These are phyloP conservation scores for Periconia sp. DNA, from an alignment of 2,329 filamentous ascomycete genomes.

Conservation along the genomic window DNA sequence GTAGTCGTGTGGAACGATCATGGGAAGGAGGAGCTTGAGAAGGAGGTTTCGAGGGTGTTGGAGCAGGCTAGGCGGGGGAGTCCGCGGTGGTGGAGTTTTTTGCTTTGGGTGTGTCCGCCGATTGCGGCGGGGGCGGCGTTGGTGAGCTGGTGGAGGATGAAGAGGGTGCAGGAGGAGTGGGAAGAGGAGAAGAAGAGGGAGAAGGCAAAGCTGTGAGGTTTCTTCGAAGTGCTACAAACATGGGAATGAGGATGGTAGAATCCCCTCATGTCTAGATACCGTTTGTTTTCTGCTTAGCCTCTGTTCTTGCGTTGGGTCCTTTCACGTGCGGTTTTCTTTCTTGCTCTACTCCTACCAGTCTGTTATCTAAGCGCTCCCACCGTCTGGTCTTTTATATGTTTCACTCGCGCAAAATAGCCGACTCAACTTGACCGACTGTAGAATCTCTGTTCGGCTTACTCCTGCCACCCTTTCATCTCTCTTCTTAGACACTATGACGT, in stretches of 20 bases:
- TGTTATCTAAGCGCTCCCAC: no score
- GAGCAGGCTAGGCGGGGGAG: conserved; percentile 65
- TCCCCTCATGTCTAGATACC: no score
- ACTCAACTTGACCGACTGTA: no score
- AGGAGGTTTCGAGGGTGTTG: conserved; percentile 72
- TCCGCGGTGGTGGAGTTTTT: conserved; percentile 84
- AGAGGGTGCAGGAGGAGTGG: conserved; percentile 74
- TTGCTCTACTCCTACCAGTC: no score
- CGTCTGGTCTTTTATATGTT: background rate
- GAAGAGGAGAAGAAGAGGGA: conserved; percentile 61
- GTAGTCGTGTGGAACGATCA: conserved; percentile 92
- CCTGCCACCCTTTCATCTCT: background rate
- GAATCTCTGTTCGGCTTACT: no score
- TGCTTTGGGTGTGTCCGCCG: conserved; percentile 73
- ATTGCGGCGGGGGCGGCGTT: conserved; percentile 71
- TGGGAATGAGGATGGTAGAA: no score
- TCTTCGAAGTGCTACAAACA: no score
- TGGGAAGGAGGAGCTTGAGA: conserved; percentile 70
- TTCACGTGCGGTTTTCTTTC: no score
- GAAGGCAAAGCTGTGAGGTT: conserved; percentile 63
- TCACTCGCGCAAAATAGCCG: background rate
- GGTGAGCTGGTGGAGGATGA: conserved; percentile 77
- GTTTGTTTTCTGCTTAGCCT: no score
- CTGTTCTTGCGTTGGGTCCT: no score
- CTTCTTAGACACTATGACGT: conserved; percentile 20